Evolutionary conservation across 805 yeast genomes (phyloP).

Genomic region (Barnettozyma populi): DNA sequence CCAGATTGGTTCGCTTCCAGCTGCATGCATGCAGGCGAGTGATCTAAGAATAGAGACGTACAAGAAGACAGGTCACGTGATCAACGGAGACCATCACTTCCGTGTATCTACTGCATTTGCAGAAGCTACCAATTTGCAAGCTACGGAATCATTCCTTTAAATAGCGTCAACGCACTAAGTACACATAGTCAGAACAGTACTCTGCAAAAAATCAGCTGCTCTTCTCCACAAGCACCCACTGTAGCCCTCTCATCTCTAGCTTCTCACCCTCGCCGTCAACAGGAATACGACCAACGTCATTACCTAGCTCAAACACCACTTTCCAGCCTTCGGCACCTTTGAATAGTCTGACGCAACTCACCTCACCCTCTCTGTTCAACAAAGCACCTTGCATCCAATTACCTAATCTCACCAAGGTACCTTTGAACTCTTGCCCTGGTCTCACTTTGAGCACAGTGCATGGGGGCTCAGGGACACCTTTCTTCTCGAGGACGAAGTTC

Average conservation of each 20-base stretch:
- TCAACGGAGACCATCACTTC: too few relatives aligned
- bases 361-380: conserved; percentile 19
- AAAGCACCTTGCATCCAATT: conserved; percentile 49
- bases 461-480: conserved; percentile 27
- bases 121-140: too few relatives aligned
- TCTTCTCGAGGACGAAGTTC: conserved; percentile 6
- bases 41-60: too few relatives aligned
- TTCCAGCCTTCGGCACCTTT: conserved; percentile 12
- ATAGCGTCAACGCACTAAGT: neutral
- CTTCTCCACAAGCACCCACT: conserved; percentile 13
- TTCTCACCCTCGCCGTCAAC: conserved; percentile 11
- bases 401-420: conserved; percentile 44
- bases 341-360: conserved; percentile 17
- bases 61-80: too few relatives aligned
- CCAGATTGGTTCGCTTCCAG: too few relatives aligned
- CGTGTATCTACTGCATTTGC: too few relatives aligned
- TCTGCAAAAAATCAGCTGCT: neutral
- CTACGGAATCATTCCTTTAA: too few relatives aligned
- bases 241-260: conserved; percentile 7
- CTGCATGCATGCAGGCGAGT: too few relatives aligned
- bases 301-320: conserved; percentile 16
- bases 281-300: conserved; percentile 17
- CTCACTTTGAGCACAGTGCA: conserved; percentile 10
- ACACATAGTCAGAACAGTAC: too few relatives aligned
- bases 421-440: conserved; percentile 27